A percentile compares a stretch with the other conserved stretches of the same genome.
These are phyloP conservation scores for Colletotrichum falcatum DNA, from an alignment of 2,329 filamentous ascomycete species.

Conservation along the genomic window DNA sequence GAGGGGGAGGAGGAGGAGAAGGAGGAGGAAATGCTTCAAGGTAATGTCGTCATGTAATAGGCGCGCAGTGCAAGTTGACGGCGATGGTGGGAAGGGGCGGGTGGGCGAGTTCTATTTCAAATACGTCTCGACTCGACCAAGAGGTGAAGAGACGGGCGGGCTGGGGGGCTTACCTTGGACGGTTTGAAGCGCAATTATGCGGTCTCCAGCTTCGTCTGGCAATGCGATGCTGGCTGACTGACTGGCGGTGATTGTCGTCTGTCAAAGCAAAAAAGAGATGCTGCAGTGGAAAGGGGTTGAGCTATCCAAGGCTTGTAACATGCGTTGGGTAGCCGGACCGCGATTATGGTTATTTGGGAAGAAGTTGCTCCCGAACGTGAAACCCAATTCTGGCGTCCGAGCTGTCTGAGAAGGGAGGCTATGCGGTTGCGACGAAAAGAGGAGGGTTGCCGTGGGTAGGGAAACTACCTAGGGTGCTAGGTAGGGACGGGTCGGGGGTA, in stretches of 20 bases:
- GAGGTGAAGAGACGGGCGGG: slow-evolving; percentile 1
- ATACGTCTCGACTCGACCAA: slow-evolving; percentile 20
- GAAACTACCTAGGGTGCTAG: too few species aligned
- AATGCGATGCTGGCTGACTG: slow-evolving; percentile 21
- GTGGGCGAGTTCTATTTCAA: slow-evolving; percentile 15
- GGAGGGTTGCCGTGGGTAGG: background rate
- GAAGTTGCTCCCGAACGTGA: slow-evolving; percentile 37
- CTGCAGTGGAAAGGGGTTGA: slow-evolving; percentile 30
- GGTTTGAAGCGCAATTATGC: slow-evolving; percentile 23
- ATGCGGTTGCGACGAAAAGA: slow-evolving; percentile 30
- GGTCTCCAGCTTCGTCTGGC: slow-evolving; percentile 29
- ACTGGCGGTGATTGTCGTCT: slow-evolving; percentile 20
- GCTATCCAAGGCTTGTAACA: slow-evolving; percentile 26
- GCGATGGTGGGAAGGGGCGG: background rate
- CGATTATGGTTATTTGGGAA: slow-evolving; percentile 39
- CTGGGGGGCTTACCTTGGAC: slow-evolving; percentile 31
- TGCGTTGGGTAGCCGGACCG: slow-evolving; percentile 15
- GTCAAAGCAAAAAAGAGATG: slow-evolving; percentile 29
- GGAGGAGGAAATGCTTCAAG: background rate
- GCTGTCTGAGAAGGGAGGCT: slow-evolving; percentile 41
- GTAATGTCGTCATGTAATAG: slow-evolving; percentile 21
- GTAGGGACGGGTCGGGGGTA: too few species aligned
- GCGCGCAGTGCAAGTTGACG: background rate
- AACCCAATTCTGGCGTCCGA: slow-evolving; percentile 40
- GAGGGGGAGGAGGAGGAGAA: background rate